phyloP scores from a whole-genome alignment of 306 rosid species.

The Malus asiatica region DNA sequence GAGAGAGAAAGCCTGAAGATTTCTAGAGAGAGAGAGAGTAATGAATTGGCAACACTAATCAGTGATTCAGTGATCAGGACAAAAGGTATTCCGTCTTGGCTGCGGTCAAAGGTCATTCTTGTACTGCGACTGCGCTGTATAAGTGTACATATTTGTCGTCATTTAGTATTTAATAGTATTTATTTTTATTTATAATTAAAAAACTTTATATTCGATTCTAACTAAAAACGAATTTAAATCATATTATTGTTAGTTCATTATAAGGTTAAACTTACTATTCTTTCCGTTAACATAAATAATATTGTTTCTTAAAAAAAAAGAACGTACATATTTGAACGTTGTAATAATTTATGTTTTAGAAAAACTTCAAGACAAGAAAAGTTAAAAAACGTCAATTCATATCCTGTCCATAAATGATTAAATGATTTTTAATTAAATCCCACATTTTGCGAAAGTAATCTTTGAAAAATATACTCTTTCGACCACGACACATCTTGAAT shows the following conservation, averaged over 20 bases:
- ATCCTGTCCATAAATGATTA: too few relatives aligned
- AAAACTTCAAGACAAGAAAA: neutral
- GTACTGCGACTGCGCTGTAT: neutral
- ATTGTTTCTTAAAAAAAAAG: too few relatives aligned
- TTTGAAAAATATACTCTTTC: too few relatives aligned
- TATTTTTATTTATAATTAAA: accelerated
- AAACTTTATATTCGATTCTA: accelerated
- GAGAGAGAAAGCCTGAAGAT: neutral
- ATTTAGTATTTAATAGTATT: too few relatives aligned
- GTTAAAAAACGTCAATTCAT: too few relatives aligned
- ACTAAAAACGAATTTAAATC: accelerated
- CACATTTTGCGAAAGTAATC: too few relatives aligned
- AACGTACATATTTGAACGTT: too few relatives aligned
- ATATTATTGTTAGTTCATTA: too few relatives aligned
- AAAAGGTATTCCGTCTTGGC: neutral
- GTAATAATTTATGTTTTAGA: too few relatives aligned
- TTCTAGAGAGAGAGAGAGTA: neutral
- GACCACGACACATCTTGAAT: too few relatives aligned
- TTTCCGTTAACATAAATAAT: too few relatives aligned
- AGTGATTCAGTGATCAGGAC: constrained; percentile 9
- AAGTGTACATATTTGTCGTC: neutral
- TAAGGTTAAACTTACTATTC: accelerated
- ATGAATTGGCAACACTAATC: constrained; percentile 1
- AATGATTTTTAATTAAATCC: too few relatives aligned
- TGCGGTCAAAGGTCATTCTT: neutral